Base-by-base conservation (phyloP, 768 basidiomycete genomes). In the Sutorius australiensis region DNA sequence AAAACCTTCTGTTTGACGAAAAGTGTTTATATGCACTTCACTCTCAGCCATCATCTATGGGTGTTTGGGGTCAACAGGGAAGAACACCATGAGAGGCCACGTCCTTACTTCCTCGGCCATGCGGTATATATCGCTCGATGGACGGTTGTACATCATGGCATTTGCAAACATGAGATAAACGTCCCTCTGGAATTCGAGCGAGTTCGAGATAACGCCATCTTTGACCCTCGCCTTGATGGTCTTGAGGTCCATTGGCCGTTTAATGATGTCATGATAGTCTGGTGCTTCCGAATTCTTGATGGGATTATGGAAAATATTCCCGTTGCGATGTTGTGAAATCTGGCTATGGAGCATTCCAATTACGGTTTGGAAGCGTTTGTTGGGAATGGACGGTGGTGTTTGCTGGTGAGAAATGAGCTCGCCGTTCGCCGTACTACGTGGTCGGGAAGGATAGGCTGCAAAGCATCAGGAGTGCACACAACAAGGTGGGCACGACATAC, bases 81-180 rank as follows among this genome's bases (percentile, higher is more conserved):
- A 46, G 46, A 47, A 7, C 40, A 43, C 36, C 48, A n/a, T 46
- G n/a, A 14, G 28, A 21, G 32, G 40, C 17, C 17, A 54, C 32
- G 30, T 51, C 39, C 87, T 70, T 65, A 94, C 93, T 76, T 94
- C 91, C 66, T 92, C 84, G 6, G 95, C 91, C 90, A 95, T 95
- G 48, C 76, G 77, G 57, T 86, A 83, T n/a, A 95, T 86, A 64
- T 92, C 89, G 14, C 87, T 89, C 5, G 83, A 83, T 1, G 91
- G 88, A 43, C 86, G 76, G 59, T 98, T 98, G 68, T 93, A 98
- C 89, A 98, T 92, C 83, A 95, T 87, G 5, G 95, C 91, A 68
- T 98, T 98, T 8, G 92, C 89, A 69, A 97, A 95, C 87, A 98
- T 95, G 56, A 97, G 76, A 65, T 83, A 87, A 10, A 95, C 81